Conservation (phyloP, 225 moss, liverwort and hornwort species). For the Marchantia polymorpha region DNA sequence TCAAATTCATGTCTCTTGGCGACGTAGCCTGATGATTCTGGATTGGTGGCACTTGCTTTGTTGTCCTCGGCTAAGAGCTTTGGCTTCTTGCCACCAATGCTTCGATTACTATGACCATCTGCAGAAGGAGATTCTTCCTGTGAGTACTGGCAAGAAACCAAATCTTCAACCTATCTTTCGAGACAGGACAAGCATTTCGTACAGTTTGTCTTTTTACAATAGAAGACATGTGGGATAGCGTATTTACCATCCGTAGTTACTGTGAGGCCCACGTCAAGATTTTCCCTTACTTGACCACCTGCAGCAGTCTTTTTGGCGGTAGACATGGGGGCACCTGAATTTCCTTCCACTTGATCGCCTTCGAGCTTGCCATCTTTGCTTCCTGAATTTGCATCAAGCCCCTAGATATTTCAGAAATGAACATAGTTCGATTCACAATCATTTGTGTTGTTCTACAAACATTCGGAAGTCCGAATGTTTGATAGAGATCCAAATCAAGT, state of each 20-base stretch:
- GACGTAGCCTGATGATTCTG: constrained; percentile 70
- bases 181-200: background rate
- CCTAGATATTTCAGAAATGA: background rate
- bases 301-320: constrained; percentile 75
- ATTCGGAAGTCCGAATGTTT: background rate
- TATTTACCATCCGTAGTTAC: constrained; percentile 33
- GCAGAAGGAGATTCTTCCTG: background rate
- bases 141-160: background rate
- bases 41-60: constrained; percentile 60
- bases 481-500: no score
- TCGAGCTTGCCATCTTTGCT: constrained; percentile 46
- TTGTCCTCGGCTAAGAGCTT: constrained; percentile 80
- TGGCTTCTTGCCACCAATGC: constrained; percentile 95
- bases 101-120: constrained; percentile 94
- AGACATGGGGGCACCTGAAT: constrained; percentile 45
- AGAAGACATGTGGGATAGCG: background rate
- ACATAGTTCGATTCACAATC: background rate
- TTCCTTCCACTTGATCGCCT: constrained; percentile 45
- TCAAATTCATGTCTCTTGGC: constrained; percentile 95
- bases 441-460: background rate
- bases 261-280: constrained; percentile 30
- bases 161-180: background rate
- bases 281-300: constrained; percentile 62
- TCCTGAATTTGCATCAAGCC: constrained; percentile 17
- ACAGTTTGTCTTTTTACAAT: background rate